Percentiles rank a stretch among this genome's conserved stretches.
Conservation (phyloP, 2,329 filamentous ascomycete species). For the Thermothelomyces thermophilus region DNA sequence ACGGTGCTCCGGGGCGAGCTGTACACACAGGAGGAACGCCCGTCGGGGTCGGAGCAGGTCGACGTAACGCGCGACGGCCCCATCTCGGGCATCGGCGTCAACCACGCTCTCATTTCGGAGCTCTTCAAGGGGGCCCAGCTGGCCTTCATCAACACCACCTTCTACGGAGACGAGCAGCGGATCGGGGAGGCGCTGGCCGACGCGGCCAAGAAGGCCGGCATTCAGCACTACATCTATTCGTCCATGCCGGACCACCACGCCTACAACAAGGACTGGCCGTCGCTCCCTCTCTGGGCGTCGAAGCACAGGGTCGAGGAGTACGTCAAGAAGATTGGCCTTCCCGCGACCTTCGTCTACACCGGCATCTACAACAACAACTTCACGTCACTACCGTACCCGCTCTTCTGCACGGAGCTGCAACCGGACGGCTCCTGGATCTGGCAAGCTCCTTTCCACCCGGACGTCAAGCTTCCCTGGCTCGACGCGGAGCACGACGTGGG, state of each 20-base stretch:
- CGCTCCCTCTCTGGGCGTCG: conserved; percentile 81
- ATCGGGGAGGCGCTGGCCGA: conserved; percentile 86
- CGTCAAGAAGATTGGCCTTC: conserved; percentile 71
- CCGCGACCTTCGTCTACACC: conserved; percentile 88
- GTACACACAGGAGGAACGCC: conserved; percentile 49
- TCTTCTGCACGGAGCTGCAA: conserved; percentile 92
- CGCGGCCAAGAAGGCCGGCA: conserved; percentile 74
- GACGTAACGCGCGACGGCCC: conserved; percentile 63
- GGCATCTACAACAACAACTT: conserved; percentile 99
- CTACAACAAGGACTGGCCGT: conserved; percentile 70
- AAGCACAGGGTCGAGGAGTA: conserved; percentile 94
- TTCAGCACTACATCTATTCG: conserved; percentile 92
- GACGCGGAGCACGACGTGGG: conserved; percentile 96
- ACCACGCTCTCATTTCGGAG: conserved; percentile 63
- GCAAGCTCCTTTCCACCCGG: conserved; percentile 88
- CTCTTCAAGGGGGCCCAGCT: conserved; percentile 80
- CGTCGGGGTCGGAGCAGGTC: conserved; percentile 40
- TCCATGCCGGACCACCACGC: conserved; percentile 93
- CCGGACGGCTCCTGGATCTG: conserved; percentile 80
- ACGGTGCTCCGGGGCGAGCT: conserved; percentile 59
- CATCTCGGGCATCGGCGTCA: conserved; percentile 60
- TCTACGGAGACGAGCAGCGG: conserved; percentile 88
- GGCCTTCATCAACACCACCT: conserved; percentile 96
- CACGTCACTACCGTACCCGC: conserved; percentile 81
- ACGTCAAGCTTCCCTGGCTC: conserved; percentile 86